Evolutionary conservation across 208 protist genomes (phyloP), one percentile per base, ranked within the genome.

Genomic region (Crithidia mellificae): DNA sequence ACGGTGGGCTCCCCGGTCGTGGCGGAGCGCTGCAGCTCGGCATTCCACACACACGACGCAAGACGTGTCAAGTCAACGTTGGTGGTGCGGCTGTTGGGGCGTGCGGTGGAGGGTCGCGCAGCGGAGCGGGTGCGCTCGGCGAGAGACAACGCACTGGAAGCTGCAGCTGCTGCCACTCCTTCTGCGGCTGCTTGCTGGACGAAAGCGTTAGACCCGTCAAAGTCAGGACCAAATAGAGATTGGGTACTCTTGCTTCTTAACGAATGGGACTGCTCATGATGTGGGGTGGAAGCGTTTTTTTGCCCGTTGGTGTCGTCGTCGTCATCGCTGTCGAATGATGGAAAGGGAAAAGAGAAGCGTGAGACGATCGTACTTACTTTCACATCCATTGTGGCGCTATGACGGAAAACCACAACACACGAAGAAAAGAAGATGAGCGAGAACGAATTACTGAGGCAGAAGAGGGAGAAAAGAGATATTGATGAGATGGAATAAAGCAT

Each of bases 11-110:
- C 52, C 0, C 43, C 54, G 4, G 59, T 43, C 6, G 65, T 7
- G 12, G 46, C 49, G 14, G 41, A 30, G 32, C 49, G 46, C 53
- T 56, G 14, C 32, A 83, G 63, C 32, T 83, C 72, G n/a, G 44
- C 38, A 32, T 83, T 75, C 77, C 77, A 83, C 20, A 56, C 8
- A 5, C 24, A 36, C 19, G 65, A 62, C 6, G 54, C 63, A 11
- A 78, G 29, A 20, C 55, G 43, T 4, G 12, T 19, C 53, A 72
- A 36, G 44, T 63, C 46, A 3, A 57, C 20, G 2, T 41, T 12
- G 36, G 12, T 12, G 41, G 15, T 12, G 17, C 41, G 41, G 8
- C 17, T 5, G 3, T 17, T 46, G 24, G 1, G 25, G 20, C n/a
- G 50, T 17, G 30, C 9, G 6, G 22, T 2, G 27, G 3, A 8